Conservation (phyloP, 2,329 filamentous ascomycete species). For the Helotiales sp. region DNA sequence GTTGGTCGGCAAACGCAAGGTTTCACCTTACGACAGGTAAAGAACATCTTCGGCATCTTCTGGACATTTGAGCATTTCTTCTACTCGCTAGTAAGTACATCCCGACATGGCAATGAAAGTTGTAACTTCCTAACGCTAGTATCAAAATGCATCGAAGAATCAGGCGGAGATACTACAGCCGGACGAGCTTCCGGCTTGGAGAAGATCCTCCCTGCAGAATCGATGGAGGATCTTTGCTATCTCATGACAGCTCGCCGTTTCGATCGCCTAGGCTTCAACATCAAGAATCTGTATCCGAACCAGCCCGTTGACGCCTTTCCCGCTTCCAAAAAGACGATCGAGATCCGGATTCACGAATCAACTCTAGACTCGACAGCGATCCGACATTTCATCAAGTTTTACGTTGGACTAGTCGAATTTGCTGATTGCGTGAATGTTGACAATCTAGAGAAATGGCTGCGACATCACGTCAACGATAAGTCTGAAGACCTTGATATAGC, state of each 20-base stretch:
- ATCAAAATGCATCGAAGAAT: background rate
- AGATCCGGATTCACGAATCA: conserved; percentile 24
- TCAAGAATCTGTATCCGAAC: background rate
- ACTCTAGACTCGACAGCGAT: conserved; percentile 15
- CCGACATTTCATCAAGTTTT: conserved; percentile 14
- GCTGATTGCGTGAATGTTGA: background rate
- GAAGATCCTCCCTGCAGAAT: background rate
- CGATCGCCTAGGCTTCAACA: background rate
- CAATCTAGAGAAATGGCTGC: background rate
- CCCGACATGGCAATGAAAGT: background rate
- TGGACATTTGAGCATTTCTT: background rate
- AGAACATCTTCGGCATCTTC: background rate
- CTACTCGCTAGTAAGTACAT: background rate
- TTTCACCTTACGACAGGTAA: background rate
- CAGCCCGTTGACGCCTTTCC: background rate
- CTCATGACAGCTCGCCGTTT: background rate
- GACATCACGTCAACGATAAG: background rate
- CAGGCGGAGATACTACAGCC: background rate
- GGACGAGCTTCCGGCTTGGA: background rate
- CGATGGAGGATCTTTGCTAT: background rate
- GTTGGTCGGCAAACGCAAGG: background rate
- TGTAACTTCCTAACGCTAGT: too few species aligned
- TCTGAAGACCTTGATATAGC: background rate
- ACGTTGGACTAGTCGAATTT: conserved; percentile 5
- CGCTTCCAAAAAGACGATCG: conserved; percentile 14